Percentiles rank a stretch among this genome's conserved stretches.
These are phyloP conservation scores for Starmerella potacharoeniae DNA, from an alignment of 805 yeast species.

Conservation along the genomic window DNA sequence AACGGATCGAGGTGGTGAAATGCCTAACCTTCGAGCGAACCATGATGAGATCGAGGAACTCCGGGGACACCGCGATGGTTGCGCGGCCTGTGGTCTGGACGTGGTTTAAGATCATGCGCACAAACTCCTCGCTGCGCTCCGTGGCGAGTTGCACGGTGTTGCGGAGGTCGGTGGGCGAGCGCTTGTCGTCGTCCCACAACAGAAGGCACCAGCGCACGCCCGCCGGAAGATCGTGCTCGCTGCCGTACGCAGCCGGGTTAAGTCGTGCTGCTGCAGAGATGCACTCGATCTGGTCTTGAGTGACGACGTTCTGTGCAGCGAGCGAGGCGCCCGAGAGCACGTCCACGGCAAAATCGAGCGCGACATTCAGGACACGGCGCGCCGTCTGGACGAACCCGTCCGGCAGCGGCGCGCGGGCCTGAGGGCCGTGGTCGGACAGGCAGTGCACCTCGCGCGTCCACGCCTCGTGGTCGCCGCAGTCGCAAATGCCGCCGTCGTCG, in stretches of 20 bases:
- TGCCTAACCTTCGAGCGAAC: conserved; percentile 48
- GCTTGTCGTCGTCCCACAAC: conserved; percentile 68
- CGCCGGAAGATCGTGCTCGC: neutral
- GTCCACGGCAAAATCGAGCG: conserved; percentile 28
- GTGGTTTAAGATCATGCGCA: conserved; percentile 56
- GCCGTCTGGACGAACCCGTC: conserved; percentile 44
- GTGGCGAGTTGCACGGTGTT: conserved; percentile 55
- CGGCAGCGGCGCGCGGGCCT: conserved; percentile 32
- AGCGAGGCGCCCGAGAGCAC: conserved; percentile 21
- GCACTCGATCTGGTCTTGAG: neutral
- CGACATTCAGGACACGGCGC: conserved; percentile 19
- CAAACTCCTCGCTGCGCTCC: conserved; percentile 50
- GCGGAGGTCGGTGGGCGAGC: conserved; percentile 64
- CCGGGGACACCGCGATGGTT: conserved; percentile 46
- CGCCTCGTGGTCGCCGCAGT: conserved; percentile 83
- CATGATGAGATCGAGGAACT: conserved; percentile 39
- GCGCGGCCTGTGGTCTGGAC: conserved; percentile 60
- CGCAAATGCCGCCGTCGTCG: conserved; percentile 70
- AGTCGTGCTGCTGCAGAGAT: neutral
- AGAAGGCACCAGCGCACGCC: conserved; percentile 39
- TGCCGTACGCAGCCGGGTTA: neutral
- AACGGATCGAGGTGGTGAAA: conserved; percentile 47
- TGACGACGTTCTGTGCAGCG: conserved; percentile 18
- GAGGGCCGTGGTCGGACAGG: conserved; percentile 29
- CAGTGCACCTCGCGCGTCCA: conserved; percentile 52